Conservation (phyloP, 2,329 filamentous ascomycete genomes). For the Volutella citrinella region DNA sequence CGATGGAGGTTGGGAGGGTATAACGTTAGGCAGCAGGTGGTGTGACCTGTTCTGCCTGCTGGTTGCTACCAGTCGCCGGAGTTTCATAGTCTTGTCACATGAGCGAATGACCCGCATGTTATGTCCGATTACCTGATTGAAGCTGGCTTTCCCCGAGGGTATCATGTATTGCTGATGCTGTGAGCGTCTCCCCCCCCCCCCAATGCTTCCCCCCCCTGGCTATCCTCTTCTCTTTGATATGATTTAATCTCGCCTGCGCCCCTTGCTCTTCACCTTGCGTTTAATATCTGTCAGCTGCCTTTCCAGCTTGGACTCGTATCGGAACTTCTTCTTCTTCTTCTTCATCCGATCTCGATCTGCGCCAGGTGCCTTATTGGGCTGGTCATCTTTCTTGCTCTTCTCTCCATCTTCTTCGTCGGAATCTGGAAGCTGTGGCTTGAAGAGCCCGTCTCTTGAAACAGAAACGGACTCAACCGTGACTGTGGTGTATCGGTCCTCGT, state of each 20-base stretch:
- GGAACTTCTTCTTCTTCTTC: constrained; percentile 87
- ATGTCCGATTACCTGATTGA: constrained; percentile 29
- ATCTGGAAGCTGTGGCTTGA: constrained; percentile 44
- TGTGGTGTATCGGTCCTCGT: constrained; percentile 93
- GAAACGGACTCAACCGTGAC: constrained; percentile 91
- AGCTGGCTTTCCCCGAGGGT: constrained; percentile 27
- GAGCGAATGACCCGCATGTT: constrained; percentile 31
- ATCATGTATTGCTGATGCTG: constrained; percentile 29
- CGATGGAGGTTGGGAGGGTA: constrained; percentile 17
- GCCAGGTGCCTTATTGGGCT: constrained; percentile 28
- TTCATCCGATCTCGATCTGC: constrained; percentile 49
- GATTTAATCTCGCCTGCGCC: constrained; percentile 19
- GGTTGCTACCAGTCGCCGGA: constrained; percentile 20
- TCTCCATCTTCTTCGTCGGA: constrained; percentile 37
- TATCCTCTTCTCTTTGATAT: constrained; percentile 5
- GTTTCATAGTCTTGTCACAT: constrained; percentile 23
- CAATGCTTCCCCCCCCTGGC: constrained; percentile 3
- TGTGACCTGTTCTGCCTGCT: constrained; percentile 12
- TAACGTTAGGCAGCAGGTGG: constrained; percentile 14
- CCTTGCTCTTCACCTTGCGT: constrained; percentile 61
- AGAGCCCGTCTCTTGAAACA: constrained; percentile 70
- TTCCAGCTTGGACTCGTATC: constrained; percentile 87
- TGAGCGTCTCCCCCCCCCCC: constrained; percentile 13
- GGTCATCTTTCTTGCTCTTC: constrained; percentile 24
- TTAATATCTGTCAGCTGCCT: constrained; percentile 72